Percentiles rank a stretch among this genome's conserved stretches.
These are phyloP conservation scores for Lentinula lateritia DNA, from an alignment of 768 basidiomycete genomes.

Conservation along the genomic window DNA sequence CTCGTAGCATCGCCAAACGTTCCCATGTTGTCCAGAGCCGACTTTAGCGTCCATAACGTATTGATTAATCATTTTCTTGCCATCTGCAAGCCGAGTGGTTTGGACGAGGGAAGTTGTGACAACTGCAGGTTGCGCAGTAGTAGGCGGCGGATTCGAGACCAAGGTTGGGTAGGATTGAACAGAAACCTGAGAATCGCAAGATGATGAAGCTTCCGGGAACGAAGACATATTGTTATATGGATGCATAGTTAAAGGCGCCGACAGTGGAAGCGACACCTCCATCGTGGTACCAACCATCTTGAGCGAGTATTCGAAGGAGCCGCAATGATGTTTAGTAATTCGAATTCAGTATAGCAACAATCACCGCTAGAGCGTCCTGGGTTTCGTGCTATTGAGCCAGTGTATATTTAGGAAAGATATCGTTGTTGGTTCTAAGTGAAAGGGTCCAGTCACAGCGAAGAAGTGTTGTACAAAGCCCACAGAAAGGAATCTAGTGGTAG, in stretches of 20 bases:
- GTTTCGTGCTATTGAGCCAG: not conserved
- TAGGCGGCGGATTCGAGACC: not conserved
- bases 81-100: conserved; percentile 29
- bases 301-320: not conserved
- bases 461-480: not conserved
- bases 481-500: not conserved
- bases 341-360: not conserved
- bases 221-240: not conserved
- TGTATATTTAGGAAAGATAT: not conserved
- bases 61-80: conserved; percentile 69
- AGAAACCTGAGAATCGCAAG: not conserved
- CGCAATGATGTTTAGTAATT: not conserved
- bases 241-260: too few relatives aligned
- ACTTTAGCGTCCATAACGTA: conserved; percentile 74
- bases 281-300: not conserved
- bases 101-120: conserved; percentile 43
- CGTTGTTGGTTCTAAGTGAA: not conserved
- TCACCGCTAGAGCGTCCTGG: not conserved
- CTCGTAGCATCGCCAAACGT: conserved; percentile 66
- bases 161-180: not conserved
- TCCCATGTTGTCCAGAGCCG: conserved; percentile 87
- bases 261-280: not conserved
- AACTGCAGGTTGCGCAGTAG: conserved; percentile 19
- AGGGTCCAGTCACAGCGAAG: not conserved
- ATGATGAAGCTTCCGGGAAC: not conserved